Conservation (phyloP, 2,329 filamentous ascomycete genomes). For the Calonectria pteridis region DNA sequence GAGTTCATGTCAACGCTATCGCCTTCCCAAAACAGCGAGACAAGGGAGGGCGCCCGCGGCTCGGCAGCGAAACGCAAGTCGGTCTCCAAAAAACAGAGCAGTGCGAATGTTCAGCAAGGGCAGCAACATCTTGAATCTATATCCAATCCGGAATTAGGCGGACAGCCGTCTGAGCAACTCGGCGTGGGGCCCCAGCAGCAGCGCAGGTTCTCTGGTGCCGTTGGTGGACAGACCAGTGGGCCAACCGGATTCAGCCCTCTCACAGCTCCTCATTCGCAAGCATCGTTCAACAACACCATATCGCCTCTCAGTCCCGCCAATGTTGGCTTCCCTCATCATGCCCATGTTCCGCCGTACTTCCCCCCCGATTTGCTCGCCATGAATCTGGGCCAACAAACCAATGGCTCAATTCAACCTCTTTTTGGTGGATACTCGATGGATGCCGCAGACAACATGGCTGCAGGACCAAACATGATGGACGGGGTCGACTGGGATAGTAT, state of each 20-base stretch:
- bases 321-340: constrained; percentile 55
- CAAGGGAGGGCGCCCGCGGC: constrained; percentile 40
- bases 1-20: constrained; percentile 91
- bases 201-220: constrained; percentile 57
- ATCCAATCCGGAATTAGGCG: constrained; percentile 31
- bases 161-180: constrained; percentile 20
- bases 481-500: constrained; percentile 60
- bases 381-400: constrained; percentile 61
- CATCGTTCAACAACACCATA: constrained; percentile 60
- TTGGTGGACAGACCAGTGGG: constrained; percentile 57
- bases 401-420: constrained; percentile 74
- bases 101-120: constrained; percentile 24
- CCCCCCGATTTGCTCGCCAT: constrained; percentile 66
- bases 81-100: constrained; percentile 51
- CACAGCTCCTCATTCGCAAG: constrained; percentile 57
- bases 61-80: constrained; percentile 52
- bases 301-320: constrained; percentile 66
- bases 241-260: constrained; percentile 55
- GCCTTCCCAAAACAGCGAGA: constrained; percentile 68
- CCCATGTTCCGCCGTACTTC: constrained; percentile 58
- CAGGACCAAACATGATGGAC: constrained; percentile 56
- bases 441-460: constrained; percentile 51
- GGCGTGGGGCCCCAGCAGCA: constrained; percentile 42
- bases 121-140: constrained; percentile 39
- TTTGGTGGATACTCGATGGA: constrained; percentile 78